Base-by-base conservation (phyloP, 225 moss, liverwort and hornwort species). In the Antitrichia curtipendula region DNA sequence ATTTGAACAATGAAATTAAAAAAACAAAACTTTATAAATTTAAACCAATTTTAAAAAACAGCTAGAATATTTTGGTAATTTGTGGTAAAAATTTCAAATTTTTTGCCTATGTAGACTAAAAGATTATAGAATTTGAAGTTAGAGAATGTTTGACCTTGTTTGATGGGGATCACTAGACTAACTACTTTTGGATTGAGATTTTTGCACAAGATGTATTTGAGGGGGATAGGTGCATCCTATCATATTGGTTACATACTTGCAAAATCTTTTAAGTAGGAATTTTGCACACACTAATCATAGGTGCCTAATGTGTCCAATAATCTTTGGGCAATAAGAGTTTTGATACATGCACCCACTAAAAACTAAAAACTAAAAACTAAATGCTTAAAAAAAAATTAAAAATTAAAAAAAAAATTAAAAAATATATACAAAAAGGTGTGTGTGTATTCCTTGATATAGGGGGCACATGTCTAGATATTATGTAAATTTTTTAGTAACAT, bases 241-340 rank as follows among this genome's bases (percentile, higher is more conserved):
- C 4, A 18, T 73, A 1, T 11, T 47, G 10, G 7, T 17, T 73
- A 47, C 1, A 29, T 17, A 47, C 17, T 47, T 73, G 6, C 1
- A 2, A 47, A 73, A 73, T 47, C 7, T 29, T 29, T 29, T 47
- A 31, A 18, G 4, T 73, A 73, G 11, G 19, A 49, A 19, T 19
- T 20, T 49, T 49, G 32, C 49, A 73, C 1, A 47, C 31, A 47
- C 11, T 4, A 6, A 4, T 18, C 2, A 2, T 1, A 47, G 0
- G 0, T 73, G 12, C 7, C 4, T 1, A 0, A 31, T 1, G 2
- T 31, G 29, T 28, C 29, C 6, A 5, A 29, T 38, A 22, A 38
- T 38, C 22, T 63, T 63, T 32, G 9, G 5, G 2, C 32, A 17
- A 63, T 7, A 63, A 4, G 17, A 32, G 8, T 16, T 32, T 62